Base-by-base conservation (phyloP, 805 yeast species). In the Tetrapisispora taiwanensis region DNA sequence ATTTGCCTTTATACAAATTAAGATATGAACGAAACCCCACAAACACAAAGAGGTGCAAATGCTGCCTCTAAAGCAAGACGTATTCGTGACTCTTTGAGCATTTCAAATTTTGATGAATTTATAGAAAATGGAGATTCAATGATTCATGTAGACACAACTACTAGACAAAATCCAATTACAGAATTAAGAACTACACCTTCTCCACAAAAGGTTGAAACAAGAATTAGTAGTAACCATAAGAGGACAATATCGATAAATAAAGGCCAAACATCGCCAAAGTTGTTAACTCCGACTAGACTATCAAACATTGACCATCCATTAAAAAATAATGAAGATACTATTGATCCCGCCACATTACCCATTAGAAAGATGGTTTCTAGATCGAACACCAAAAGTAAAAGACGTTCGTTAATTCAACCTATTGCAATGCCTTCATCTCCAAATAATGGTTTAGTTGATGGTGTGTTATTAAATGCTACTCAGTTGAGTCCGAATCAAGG, bases 81-180 rank as follows among this genome's bases (percentile, higher is more conserved):
- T 12, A 28, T 27, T 17, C 40, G 40, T 27, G 32, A 37, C 24
- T 31, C 36, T 15, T 14, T 39, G 13, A 39, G 24, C 24, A 32
- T 30, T 4, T 44, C 37, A 43, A 59, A 60, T 45, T 65, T 67
- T 43, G 71, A 68, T 46, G 54, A 54, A 46, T 68, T 68, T 48
- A 65, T 68, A 18, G 59, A 60, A 43, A 58, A 60, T 35, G 57
- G 63, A 14, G 72, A 68, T 41, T 48, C 52, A 43, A 54, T 52
- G 22, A 42, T 66, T 31, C 48, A 63, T 34, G 55, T 64, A 14
- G 72, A 68, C 45, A 68, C 71, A 3, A 62, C 69, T 20, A 55
- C 66, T 1, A 46, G 59, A 39, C 52, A 47, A 24, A 55, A 44
- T 17, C 8, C 27, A 8, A 17, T n/a, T 27, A 20, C 26, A 15